Conservation (phyloP, 1,139 yeast genomes). For the Pichia sp. region DNA sequence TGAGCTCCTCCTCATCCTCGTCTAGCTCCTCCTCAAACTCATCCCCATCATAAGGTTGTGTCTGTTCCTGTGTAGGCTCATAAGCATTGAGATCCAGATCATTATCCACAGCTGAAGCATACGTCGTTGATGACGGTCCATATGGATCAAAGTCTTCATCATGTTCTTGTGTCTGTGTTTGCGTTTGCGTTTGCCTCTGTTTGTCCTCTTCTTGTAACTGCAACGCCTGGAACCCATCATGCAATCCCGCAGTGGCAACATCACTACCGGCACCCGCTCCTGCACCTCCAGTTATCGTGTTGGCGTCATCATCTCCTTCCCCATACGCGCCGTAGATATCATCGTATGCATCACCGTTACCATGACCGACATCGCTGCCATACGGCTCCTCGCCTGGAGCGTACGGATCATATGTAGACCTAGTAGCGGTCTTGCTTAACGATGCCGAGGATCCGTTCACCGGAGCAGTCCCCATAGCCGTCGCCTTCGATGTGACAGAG, state of each 20-base stretch:
- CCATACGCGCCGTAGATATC: conserved; percentile 9
- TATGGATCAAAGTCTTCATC: conserved; percentile 14
- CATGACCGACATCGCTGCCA: background rate
- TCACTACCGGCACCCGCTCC: too few relatives aligned
- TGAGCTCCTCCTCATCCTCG: conserved; percentile 75
- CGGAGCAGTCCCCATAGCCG: background rate
- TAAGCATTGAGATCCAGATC: conserved; percentile 23
- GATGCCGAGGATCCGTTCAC: conserved; percentile 17
- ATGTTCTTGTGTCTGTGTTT: conserved; percentile 11
- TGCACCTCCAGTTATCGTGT: too few relatives aligned
- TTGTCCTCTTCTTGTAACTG: conserved; percentile 11
- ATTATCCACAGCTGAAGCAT: too few relatives aligned
- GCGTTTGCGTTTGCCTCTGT: conserved; percentile 3
- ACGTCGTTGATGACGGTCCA: conserved; percentile 14
- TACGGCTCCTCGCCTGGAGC: conserved; percentile 14
- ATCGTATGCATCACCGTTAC: conserved; percentile 1
- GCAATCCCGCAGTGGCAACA: conserved; percentile 4
- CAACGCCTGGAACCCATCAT: conserved; percentile 10
- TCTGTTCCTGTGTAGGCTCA: conserved; percentile 22
- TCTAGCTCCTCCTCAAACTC: conserved; percentile 56
- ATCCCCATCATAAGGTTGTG: conserved; percentile 19
- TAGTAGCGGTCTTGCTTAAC: conserved; percentile 8
- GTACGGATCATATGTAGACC: conserved; percentile 17
- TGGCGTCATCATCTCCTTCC: conserved; percentile 1
- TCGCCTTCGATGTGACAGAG: conserved; percentile 3